A percentile compares a stretch with the other conserved stretches of the same genome.
Evolutionary conservation across 2,329 filamentous ascomycete genomes (phyloP).

Genomic region (Calonectria pauciramosa): DNA sequence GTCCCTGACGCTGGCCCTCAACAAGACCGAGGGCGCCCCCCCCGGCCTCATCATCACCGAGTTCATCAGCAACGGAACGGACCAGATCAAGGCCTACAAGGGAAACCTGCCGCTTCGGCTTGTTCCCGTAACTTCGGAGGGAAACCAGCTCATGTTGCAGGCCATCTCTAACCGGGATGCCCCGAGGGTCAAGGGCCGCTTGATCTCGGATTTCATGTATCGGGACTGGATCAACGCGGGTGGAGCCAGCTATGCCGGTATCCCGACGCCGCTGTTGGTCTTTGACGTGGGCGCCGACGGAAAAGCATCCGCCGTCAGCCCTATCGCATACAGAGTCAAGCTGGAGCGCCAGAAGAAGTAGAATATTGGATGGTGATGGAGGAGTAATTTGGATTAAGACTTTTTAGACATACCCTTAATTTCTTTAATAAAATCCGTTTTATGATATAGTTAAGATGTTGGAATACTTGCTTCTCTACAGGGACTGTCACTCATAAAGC

Average conservation of each 20-base stretch:
- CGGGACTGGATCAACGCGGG: background rate
- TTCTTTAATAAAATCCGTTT: background rate
- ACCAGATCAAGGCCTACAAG: background rate
- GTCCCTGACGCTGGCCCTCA: conserved; percentile 26
- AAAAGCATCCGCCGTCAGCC: background rate
- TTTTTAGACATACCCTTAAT: background rate
- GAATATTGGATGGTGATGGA: background rate
- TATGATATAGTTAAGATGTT: background rate
- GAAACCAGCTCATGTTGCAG: conserved; percentile 3
- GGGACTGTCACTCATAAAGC: too few relatives aligned
- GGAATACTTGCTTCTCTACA: background rate
- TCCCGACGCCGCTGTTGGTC: background rate
- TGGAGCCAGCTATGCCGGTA: background rate
- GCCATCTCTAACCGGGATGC: background rate
- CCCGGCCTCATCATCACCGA: conserved; percentile 20
- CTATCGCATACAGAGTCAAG: background rate
- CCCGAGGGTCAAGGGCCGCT: background rate
- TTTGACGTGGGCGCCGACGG: background rate
- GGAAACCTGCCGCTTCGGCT: background rate
- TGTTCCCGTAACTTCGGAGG: background rate
- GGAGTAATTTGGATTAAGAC: background rate
- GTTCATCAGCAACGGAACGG: conserved; percentile 25
- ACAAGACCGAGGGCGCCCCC: conserved; percentile 23
- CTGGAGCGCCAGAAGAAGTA: background rate
- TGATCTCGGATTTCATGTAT: background rate